Conservation (phyloP, 352 stramenopile genomes). For the Globisporangium recalcitrans region DNA sequence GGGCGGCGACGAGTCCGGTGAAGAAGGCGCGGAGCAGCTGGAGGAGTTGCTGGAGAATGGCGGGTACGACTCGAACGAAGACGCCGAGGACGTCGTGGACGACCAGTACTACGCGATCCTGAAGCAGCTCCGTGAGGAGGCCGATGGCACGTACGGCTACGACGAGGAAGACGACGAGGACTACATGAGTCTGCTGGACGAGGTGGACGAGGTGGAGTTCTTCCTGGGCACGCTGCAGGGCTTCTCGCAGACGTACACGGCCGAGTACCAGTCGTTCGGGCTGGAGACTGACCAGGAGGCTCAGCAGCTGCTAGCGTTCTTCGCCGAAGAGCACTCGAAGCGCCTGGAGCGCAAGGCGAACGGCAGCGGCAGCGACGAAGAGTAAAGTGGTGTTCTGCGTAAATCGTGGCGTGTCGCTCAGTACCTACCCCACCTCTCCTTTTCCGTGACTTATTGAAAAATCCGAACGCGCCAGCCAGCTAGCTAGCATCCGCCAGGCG, state of each 20-base stretch:
- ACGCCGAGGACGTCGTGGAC: conserved; percentile 92
- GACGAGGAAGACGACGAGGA: conserved; percentile 91
- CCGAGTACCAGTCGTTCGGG: conserved; percentile 56
- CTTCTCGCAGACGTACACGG: conserved; percentile 47
- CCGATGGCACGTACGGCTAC: conserved; percentile 60
- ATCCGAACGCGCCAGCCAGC: too few relatives aligned
- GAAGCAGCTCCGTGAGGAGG: conserved; percentile 88
- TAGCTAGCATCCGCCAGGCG: too few relatives aligned
- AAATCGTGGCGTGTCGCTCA: too few relatives aligned
- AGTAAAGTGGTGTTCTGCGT: too few relatives aligned
- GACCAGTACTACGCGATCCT: conserved; percentile 93
- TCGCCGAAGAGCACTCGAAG: conserved; percentile 48
- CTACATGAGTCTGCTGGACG: conserved; percentile 89
- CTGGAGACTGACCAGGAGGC: conserved; percentile 52
- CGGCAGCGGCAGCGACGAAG: conserved; percentile 6
- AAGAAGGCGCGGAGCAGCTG: conserved; percentile 55
- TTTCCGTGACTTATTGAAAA: too few relatives aligned
- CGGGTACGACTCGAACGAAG: conserved; percentile 85
- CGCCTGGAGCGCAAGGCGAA: conserved; percentile 26
- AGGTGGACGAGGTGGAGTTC: conserved; percentile 91
- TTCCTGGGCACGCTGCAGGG: conserved; percentile 87
- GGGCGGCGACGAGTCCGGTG: conserved; percentile 46
- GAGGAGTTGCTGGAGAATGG: conserved; percentile 88
- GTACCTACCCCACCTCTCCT: too few relatives aligned
- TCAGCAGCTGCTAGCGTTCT: conserved; percentile 56